These are phyloP conservation scores for Vicia villosa DNA, from an alignment of 306 rosid genomes.

Conservation along the genomic window DNA sequence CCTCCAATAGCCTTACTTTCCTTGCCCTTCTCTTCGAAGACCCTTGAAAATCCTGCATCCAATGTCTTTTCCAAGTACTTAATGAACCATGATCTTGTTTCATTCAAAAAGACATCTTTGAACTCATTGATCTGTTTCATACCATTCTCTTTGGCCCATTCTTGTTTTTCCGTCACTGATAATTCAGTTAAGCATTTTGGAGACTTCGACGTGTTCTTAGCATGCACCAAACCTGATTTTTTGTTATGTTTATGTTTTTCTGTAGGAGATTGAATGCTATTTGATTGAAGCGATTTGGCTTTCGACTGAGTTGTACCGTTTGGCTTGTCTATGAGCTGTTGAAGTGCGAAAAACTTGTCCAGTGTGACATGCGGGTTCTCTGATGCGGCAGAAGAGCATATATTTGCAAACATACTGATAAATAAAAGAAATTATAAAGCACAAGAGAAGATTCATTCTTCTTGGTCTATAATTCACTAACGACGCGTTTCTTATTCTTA, in stretches of 20 bases:
- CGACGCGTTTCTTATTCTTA: constrained; percentile 3
- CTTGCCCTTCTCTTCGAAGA: constrained; percentile 61
- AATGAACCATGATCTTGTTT: constrained; percentile 90
- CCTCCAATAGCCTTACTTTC: constrained; percentile 57
- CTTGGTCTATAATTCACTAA: background rate
- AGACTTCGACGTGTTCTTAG: constrained; percentile 49
- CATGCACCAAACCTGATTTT: constrained; percentile 34
- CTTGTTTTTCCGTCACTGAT: constrained; percentile 65
- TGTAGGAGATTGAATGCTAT: constrained; percentile 45
- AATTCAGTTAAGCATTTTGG: constrained; percentile 46
- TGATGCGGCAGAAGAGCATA: constrained; percentile 69
- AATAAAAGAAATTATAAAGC: constrained; percentile 2
- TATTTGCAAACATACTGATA: constrained; percentile 67
- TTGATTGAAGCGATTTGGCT: constrained; percentile 47
- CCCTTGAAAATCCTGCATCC: constrained; percentile 66
- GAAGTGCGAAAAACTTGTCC: constrained; percentile 72
- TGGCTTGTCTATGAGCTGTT: constrained; percentile 66
- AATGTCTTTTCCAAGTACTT: constrained; percentile 72
- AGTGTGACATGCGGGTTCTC: constrained; percentile 72
- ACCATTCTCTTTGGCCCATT: constrained; percentile 78
- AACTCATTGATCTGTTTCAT: constrained; percentile 61
- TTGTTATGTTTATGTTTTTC: constrained; percentile 54
- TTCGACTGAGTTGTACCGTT: constrained; percentile 46
- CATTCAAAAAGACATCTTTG: constrained; percentile 57
- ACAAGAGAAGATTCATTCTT: background rate